Base-by-base conservation (phyloP, 306 rosid genomes). In the Cicer yamashitae region DNA sequence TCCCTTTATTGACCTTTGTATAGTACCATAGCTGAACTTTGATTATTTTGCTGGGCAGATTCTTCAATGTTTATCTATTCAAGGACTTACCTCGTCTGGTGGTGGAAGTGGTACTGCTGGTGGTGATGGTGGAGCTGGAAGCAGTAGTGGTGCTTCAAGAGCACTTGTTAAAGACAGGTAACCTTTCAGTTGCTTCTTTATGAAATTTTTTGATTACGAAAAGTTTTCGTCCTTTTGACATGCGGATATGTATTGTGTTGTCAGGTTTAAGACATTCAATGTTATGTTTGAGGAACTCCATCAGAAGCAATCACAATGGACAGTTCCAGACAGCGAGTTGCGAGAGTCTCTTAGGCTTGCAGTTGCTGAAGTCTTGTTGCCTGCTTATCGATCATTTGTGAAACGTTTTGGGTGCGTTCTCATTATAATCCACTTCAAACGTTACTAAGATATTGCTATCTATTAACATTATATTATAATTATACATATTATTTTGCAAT, bases 251-350 rank as follows among this genome's bases (percentile, higher is more conserved):
- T 40, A 17, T 15, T 70, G 5, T 76, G 14, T 76, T 85, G 47
- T 74, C 87, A 94, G 98, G 89, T 89, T 94, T 71, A 94, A 92
- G 87, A 25, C 73, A 15, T 90, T 92, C 88, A 94, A 92, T 80
- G 12, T 80, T 74, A 92, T 90, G 78, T 94, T 94, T 65, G 99
- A 92, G 89, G 99, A 94, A 60, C 90, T 92, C 74, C 98, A 94
- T 86, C 99, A 92, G 85, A 94, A 87, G 64, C 99, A 94, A 82
- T 94, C 96, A 70, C 96, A 94, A 71, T 94, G 99, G 99, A 83
- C 96, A 3, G 99, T 90, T 77, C 99, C 93, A 6, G 99, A 94
- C 87, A 61, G 87, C 0, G 98, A 94, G 87, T 85, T 94, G 81
- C 92, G 93, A 79, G 99, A 92, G 79, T 94, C 99, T 79, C 89